Base-by-base conservation (phyloP, 2,329 filamentous ascomycete species). In the Cadophora luteo-olivacea region DNA sequence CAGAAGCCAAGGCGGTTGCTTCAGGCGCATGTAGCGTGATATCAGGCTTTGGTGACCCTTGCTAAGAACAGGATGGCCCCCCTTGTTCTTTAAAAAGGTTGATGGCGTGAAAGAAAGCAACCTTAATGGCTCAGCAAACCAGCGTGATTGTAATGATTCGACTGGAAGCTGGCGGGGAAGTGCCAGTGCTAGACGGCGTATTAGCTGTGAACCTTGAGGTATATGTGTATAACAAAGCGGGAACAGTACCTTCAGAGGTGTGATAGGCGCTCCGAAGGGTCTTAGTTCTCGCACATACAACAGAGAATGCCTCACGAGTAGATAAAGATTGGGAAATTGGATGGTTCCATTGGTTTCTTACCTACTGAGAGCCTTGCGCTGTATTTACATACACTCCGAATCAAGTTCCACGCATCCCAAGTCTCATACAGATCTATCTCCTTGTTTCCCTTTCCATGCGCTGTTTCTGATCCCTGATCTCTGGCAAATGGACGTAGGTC, bases 341-440 rank as follows among this genome's bases (percentile, higher is more conserved):
- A 71, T 69, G 54, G 58, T 70, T 74, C 68, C 72, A 77, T 77
- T 75, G 70, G 66, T 75, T 70, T 79, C 93, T 83, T 90, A 97
- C 95, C 92, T 80, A 97, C 88, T 76, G 89, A 91, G 48, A 99
- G 84, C 78, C 93, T 88, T 67, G 86, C 82, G 79, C 91, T 91
- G 81, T 99, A 98, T 81, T 90, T 91, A 86, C 94, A 97, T 67
- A 93, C 84, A 64, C 90, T 91, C 64, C 96, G 87, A 75, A 99
- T 91, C 25, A 91, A 85, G 78, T 99, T 91, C 96, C 96, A 99
- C 0, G 92, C 91, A 80, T 98, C 94, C 97, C 97, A 99, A 2
- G 90, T 86, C 64, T 90, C 90, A 79, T 93, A 96, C 0, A 92
- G 79, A 75, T 95, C 91, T 69, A 90, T 82, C 25, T 88, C 85